Evolutionary conservation across 2,329 filamentous ascomycete genomes (phyloP), one percentile per base, ranked within the genome.

Genomic region (Fusarium sp.): DNA sequence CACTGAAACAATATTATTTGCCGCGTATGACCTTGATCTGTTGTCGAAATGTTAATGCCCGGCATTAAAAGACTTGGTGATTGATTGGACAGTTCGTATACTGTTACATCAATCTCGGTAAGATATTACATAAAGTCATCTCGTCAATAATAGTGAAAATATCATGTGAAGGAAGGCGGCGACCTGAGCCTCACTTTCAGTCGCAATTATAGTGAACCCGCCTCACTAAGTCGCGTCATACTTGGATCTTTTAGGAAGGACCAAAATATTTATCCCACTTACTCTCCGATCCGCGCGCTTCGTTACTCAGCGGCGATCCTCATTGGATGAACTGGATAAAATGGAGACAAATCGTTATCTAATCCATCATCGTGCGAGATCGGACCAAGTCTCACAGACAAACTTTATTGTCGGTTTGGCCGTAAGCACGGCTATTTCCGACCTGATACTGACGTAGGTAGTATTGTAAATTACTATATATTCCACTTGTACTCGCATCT

Each of bases 221-320:
- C 25, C 35, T 18, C 0, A 43, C 29, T 17, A 10, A 2, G 8
- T 7, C 3, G 2, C 7, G 9, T 1, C 18, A 4, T 31, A 17
- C 1, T 2, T 43, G 25, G 4, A 14, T 27, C 1, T 1, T 33
- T 51, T 52, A 33, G 48, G 36, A 52, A 52, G 49, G 48, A 25
- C 29, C 8, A 31, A 31, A 31, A 31, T 13, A 3, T n/a, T 18
- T 15, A 54, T 54, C 50, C 42, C 50, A 29, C 50, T 49, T 14
- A n/a, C 11, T 15, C 25, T 37, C 50, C 50, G 41, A 54, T 20
- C 50, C 50, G 50, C 50, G 50, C 31, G 50, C 50, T 9, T 27
- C 23, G 41, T 35, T 27, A 53, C 20, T 36, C 31, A 29, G 35
- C 47, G 9, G 20, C 2, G 4, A 4, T 4, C 9, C 2, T 21